Evolutionary conservation across 495 filamentous ascomycete species (phyloP).

Genomic region (Neurospora sublineolata): DNA sequence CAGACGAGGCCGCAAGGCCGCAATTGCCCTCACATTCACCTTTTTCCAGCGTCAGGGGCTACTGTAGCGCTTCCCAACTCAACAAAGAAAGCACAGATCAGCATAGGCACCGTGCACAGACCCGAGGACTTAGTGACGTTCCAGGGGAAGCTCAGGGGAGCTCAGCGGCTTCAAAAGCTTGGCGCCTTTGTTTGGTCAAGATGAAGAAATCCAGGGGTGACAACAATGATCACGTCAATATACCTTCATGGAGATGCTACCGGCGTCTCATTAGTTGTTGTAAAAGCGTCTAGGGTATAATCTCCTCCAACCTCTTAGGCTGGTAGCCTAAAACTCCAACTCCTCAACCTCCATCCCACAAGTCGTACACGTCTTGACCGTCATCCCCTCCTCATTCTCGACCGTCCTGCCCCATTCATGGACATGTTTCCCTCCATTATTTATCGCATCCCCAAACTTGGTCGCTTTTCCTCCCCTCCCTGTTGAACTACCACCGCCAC

Average conservation of each 20-base stretch:
- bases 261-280: background rate
- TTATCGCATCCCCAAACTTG: constrained; percentile 67
- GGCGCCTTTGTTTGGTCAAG: background rate
- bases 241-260: background rate
- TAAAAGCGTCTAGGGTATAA: background rate
- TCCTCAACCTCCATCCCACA: constrained; percentile 98
- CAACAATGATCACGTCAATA: background rate
- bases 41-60: background rate
- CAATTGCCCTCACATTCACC: background rate
- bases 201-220: background rate
- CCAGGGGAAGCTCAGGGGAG: background rate
- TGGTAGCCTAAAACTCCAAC: constrained; percentile 72
- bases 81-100: background rate
- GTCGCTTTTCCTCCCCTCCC: constrained; percentile 35
- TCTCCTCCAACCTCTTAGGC: too few relatives aligned
- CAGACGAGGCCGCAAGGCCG: background rate
- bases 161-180: background rate
- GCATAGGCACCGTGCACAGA: background rate
- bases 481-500: background rate
- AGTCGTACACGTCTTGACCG: constrained; percentile 70
- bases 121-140: background rate
- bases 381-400: constrained; percentile 69
- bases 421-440: constrained; percentile 58
- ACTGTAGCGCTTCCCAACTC: background rate
- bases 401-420: constrained; percentile 85